Percentiles rank a stretch among this genome's conserved stretches.
phyloP scores from a whole-genome alignment of 495 filamentous ascomycete species.

The Talaromyces trachyspermus region DNA sequence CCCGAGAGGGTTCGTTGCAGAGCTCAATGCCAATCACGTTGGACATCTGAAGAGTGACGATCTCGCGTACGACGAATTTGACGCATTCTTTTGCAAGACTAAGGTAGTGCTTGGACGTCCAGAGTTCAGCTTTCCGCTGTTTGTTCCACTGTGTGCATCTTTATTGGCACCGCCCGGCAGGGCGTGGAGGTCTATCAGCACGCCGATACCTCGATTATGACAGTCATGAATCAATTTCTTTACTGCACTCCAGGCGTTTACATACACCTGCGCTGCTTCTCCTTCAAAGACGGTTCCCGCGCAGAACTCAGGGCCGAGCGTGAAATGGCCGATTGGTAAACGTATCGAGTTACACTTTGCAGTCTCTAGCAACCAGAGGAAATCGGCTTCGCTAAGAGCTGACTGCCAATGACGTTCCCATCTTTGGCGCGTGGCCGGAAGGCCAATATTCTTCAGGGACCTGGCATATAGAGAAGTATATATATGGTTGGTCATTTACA shows the following conservation, averaged over 20 bases:
- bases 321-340: conserved; percentile 50
- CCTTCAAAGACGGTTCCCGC: conserved; percentile 41
- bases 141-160: conserved; percentile 44
- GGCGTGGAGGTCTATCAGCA: conserved; percentile 48
- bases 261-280: conserved; percentile 32
- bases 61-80: conserved; percentile 36
- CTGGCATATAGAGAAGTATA: too few relatives aligned
- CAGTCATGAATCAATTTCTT: conserved; percentile 32
- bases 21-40: conserved; percentile 46
- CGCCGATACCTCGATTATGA: conserved; percentile 36
- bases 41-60: conserved; percentile 21
- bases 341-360: conserved; percentile 45
- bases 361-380: conserved; percentile 35
- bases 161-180: conserved; percentile 47
- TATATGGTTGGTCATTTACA: too few relatives aligned
- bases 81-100: conserved; percentile 30
- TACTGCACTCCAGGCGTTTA: conserved; percentile 39
- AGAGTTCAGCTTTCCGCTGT: conserved; percentile 35
- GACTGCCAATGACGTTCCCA: conserved; percentile 45
- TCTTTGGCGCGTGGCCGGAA: conserved; percentile 34
- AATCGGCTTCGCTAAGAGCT: conserved; percentile 37
- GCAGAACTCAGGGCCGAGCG: conserved; percentile 39
- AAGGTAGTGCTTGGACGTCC: conserved; percentile 26
- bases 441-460: conserved; percentile 29
- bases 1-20: conserved; percentile 42